These are phyloP conservation scores for Ophiostoma triangulosporum DNA, from an alignment of 2,329 filamentous ascomycete genomes.

Conservation along the genomic window DNA sequence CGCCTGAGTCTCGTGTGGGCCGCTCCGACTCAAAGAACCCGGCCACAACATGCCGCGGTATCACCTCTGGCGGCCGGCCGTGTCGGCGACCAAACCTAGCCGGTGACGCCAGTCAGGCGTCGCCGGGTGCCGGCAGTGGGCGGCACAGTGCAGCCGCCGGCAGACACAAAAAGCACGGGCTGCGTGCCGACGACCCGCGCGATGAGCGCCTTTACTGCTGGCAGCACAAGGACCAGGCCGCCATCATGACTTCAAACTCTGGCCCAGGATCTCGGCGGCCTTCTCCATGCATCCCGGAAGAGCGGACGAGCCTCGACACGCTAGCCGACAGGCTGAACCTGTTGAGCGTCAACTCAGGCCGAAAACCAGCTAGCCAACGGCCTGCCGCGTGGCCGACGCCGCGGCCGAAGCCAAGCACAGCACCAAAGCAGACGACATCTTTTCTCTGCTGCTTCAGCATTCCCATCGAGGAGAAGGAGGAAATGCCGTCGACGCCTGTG, in stretches of 20 bases:
- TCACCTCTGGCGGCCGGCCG: conserved; percentile 68
- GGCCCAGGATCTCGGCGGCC: conserved; percentile 28
- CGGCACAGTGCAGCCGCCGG: conserved; percentile 11
- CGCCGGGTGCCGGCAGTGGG: conserved; percentile 9
- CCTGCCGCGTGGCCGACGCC: background rate
- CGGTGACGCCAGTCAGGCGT: conserved; percentile 16
- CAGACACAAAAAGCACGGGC: conserved; percentile 5
- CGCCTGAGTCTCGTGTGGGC: conserved; percentile 66
- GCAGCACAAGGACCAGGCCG: conserved; percentile 90
- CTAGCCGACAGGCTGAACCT: conserved; percentile 67
- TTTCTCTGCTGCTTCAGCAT: conserved; percentile 42
- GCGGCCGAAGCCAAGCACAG: background rate
- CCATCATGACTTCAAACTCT: conserved; percentile 33
- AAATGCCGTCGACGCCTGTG: conserved; percentile 25
- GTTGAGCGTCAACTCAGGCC: conserved; percentile 39
- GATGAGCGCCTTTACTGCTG: conserved; percentile 69
- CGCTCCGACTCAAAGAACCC: conserved; percentile 79
- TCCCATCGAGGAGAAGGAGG: conserved; percentile 24
- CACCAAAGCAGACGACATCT: conserved; percentile 1
- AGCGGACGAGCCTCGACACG: conserved; percentile 73
- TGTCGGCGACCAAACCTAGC: conserved; percentile 61
- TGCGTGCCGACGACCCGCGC: conserved; percentile 34
- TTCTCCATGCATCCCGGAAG: conserved; percentile 40
- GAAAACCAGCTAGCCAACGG: conserved; percentile 14
- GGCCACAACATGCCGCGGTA: conserved; percentile 71